Evolutionary conservation across 257 asterid genomes (phyloP), one percentile per base, ranked within the genome.

Genomic region (Anisodus acutangulus): DNA sequence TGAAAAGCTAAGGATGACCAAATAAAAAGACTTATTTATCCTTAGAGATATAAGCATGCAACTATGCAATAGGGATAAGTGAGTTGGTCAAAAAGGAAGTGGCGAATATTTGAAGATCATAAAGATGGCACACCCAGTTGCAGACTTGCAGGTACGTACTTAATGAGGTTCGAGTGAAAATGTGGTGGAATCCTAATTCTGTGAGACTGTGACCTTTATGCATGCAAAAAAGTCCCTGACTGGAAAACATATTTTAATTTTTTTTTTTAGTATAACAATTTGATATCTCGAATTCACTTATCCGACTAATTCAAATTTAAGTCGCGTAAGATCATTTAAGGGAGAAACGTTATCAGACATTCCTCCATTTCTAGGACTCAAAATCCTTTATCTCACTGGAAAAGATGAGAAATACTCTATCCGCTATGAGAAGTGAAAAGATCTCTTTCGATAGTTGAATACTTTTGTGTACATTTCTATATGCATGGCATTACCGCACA

Each of bases 401-500:
- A 31, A 31, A 31, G 51, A 47, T 47, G 8, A 47, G 51, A 47
- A 47, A 47, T 47, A 47, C 51, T 47, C 9, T 47, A 47, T 47
- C 51, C 1, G 6, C 51, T 5, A 47, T 47, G 26, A n/a, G 37
- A n/a, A 45, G 59, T 19, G 59, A 2, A 47, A 72, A 72, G 6
- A 19, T 45, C 35, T 60, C 35, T 1, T 17, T 43, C n/a, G 37
- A 45, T 43, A 43, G 39, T 45, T 71, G 80, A 51, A 47, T 47
- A 26, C 43, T 45, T 31, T 31, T 31, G 35, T 60, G 9, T 45
- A 47, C 53, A 37, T 72, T 19, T 60, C 22, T 22, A 6, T 3
- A 6, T 74, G 62, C 81, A 49, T 12, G 13, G 81, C 41, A 74
- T 74, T 47, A 74, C 80, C 59, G 59, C 19, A 72, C 80, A 72